A percentile compares a stretch with the other conserved stretches of the same genome.
phyloP scores from a whole-genome alignment of 2,329 filamentous ascomycete species.

The Zymoseptoria tritici region DNA sequence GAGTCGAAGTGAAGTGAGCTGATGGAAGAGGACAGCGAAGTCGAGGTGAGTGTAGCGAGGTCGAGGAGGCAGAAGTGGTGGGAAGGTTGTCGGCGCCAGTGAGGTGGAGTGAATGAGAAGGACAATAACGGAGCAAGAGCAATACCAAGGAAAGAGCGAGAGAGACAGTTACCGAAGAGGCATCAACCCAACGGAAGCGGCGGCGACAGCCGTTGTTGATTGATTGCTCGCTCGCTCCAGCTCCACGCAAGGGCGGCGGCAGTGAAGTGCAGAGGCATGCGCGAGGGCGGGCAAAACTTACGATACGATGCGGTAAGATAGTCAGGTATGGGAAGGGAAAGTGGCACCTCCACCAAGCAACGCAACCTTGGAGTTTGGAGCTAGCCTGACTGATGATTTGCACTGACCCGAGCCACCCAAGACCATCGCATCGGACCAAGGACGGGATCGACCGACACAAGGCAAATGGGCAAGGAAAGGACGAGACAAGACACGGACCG shows the following conservation, averaged over 20 bases:
- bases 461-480: constrained; percentile 7
- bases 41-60: constrained; percentile 42
- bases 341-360: constrained; percentile 3
- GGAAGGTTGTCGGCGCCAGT: constrained; percentile 2
- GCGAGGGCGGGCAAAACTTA: constrained; percentile 1
- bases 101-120: constrained; percentile 55
- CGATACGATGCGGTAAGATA: not conserved
- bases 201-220: constrained; percentile 13
- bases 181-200: constrained; percentile 6
- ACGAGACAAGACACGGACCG: not conserved
- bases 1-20: constrained; percentile 17
- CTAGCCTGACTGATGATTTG: not conserved
- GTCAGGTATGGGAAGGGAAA: not conserved
- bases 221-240: constrained; percentile 16
- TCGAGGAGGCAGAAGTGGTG: not conserved
- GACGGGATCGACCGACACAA: constrained; percentile 2
- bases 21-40: constrained; percentile 43
- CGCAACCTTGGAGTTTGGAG: not conserved
- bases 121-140: constrained; percentile 28
- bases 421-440: not conserved
- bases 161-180: not conserved
- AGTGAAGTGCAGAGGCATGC: constrained; percentile 24
- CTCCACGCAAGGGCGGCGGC: constrained; percentile 24
- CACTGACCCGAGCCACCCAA: not conserved
- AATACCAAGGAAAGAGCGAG: not conserved